These are phyloP conservation scores for Raffaelea arxii DNA, from an alignment of 2,329 filamentous ascomycete genomes.

Conservation along the genomic window DNA sequence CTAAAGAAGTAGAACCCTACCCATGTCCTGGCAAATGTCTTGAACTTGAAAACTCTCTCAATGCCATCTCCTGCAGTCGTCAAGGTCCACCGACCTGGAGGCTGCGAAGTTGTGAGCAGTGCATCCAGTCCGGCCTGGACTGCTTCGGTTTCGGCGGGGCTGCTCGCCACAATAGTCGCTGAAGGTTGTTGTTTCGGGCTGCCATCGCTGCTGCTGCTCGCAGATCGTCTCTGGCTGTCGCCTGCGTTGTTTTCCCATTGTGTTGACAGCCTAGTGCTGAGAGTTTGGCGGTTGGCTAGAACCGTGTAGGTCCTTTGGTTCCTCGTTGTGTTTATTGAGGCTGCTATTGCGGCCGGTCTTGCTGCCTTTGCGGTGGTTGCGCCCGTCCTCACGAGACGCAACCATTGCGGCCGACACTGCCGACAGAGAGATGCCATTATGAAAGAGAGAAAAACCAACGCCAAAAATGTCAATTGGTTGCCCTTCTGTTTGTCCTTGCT, in stretches of 20 bases:
- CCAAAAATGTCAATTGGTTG: no score
- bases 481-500: no score
- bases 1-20: slow-evolving; percentile 27
- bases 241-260: not conserved
- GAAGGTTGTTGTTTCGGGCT: not conserved
- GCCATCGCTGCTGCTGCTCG: not conserved
- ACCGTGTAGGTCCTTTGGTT: no score
- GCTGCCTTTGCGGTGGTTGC: not conserved
- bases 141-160: not conserved
- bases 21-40: slow-evolving; percentile 57
- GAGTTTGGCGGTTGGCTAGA: no score
- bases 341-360: not conserved
- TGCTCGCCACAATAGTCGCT: slow-evolving; percentile 4
- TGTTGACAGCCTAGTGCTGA: no score
- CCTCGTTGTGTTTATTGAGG: not conserved
- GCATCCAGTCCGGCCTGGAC: slow-evolving; percentile 19
- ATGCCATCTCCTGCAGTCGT: slow-evolving; percentile 41
- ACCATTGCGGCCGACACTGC: no score
- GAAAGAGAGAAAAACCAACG: no score
- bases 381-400: no score
- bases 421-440: no score
- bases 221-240: not conserved
- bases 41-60: slow-evolving; percentile 53
- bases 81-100: slow-evolving; percentile 38
- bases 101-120: slow-evolving; percentile 18